Base-by-base conservation (phyloP, 2,329 filamentous ascomycete species). In the Pseudogymnoascus pannorum region DNA sequence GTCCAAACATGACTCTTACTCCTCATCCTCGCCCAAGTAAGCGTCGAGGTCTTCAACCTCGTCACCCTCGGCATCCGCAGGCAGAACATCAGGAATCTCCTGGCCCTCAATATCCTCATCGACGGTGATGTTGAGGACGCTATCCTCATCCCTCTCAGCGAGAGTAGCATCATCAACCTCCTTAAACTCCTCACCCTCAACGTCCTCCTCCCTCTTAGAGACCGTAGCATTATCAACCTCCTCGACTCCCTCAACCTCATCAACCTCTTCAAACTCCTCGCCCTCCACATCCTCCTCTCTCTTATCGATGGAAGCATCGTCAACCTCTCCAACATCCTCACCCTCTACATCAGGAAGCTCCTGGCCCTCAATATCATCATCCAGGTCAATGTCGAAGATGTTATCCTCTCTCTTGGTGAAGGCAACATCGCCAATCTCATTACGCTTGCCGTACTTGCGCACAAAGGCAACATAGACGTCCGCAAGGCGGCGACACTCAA, bases 401-500 rank as follows among this genome's bases (percentile, higher is more conserved):
- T 24, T 48, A 8, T 44, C 12, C 12, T 44, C 20, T 7, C 42
- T 48, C 42, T 48, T 48, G 5, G 20, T 5, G 42, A 48, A 48
- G 12, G 42, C 6, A 24, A 48, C 22, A 24, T 48, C 42, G 20
- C 22, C 42, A 48, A 24, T n/a, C 12, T n/a, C 12, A 14, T 26
- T 2, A 5, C 42, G 42, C 42, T 48, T 48, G 12, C 42, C 42
- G 7, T 5, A 14, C 20, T 48, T 24, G 42, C 42, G 42, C 5
- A 48, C 42, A 48, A 48, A 48, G 12, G 42, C 42, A 48, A 48
- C 42, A 48, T 75, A 75, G 0, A 72, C 60, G 58, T 72, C 64
- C 0, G 73, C 74, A 40, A 71, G 61, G 1, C 57, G 65, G 57
- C 68, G 64, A 57, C 73, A 74, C 4, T 54, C 36, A 18, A 38